These are phyloP conservation scores for Ustilago sp. DNA, from an alignment of 1,284 basidiomycete species.

Conservation along the genomic window DNA sequence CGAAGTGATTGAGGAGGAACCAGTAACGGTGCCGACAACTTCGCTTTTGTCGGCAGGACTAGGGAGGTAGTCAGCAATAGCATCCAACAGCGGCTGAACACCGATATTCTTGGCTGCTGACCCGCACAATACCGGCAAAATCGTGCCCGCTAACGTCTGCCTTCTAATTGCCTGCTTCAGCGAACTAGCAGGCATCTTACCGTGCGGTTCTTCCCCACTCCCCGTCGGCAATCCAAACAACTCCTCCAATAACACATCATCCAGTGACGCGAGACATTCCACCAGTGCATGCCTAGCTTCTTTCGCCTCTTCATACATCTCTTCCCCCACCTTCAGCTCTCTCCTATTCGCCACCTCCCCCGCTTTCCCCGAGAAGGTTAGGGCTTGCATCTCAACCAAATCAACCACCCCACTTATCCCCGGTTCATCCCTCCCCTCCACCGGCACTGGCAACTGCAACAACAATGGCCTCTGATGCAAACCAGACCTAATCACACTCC, in stretches of 20 bases:
- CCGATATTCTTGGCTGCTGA: conserved; percentile 84
- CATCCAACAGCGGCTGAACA: conserved; percentile 83
- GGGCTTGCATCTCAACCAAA: conserved; percentile 51
- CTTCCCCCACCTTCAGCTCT: conserved; percentile 27
- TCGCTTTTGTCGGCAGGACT: conserved; percentile 73
- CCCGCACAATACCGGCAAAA: conserved; percentile 85
- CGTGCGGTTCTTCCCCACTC: conserved; percentile 74
- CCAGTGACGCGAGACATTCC: conserved; percentile 82
- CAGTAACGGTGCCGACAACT: conserved; percentile 25
- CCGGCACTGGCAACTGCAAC: conserved; percentile 79
- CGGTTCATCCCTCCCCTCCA: conserved; percentile 81
- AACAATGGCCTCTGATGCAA: conserved; percentile 81
- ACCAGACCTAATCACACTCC: conserved; percentile 77
- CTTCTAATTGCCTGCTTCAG: conserved; percentile 75
- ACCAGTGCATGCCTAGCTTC: conserved; percentile 78
- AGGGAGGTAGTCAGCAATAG: conserved; percentile 82
- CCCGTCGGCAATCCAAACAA: conserved; percentile 72
- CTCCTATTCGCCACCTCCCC: conserved; percentile 49
- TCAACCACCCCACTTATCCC: conserved; percentile 73
- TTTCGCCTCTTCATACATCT: conserved; percentile 77
- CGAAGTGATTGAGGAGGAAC: neutral
- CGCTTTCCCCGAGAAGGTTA: conserved; percentile 57
- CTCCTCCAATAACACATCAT: conserved; percentile 80
- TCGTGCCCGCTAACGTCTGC: conserved; percentile 76
- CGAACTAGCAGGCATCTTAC: conserved; percentile 68